These are phyloP conservation scores for Apiotrichum montevideense DNA, from an alignment of 1,284 basidiomycete genomes.

Conservation along the genomic window DNA sequence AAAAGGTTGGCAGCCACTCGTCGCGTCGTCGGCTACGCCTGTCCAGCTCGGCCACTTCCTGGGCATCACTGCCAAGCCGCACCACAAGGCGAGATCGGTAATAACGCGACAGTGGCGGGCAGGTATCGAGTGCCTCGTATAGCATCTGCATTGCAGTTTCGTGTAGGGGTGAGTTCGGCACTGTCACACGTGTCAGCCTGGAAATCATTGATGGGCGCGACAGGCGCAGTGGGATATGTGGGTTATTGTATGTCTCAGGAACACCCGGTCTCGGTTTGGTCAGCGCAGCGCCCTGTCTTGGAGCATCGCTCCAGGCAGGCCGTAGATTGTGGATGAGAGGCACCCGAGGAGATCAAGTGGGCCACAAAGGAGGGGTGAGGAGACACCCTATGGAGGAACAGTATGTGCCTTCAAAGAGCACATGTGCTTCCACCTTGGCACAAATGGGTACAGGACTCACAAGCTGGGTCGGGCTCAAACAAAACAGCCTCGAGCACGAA, in stretches of 20 bases:
- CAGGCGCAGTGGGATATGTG: no score
- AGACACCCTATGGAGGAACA: no score
- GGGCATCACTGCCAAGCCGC: conserved; percentile 29
- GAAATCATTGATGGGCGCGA: no score
- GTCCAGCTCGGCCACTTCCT: conserved; percentile 34
- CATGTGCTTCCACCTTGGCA: no score
- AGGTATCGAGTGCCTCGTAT: conserved; percentile 38
- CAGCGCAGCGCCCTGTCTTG: no score
- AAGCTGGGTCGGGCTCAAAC: conserved; percentile 6
- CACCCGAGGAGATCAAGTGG: no score
- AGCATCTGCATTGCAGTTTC: conserved; percentile 35
- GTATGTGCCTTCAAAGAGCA: no score
- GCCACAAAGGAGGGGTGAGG: no score
- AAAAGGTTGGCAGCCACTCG: conserved; percentile 34
- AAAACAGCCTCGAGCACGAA: conserved; percentile 7
- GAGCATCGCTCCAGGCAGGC: no score
- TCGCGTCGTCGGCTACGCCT: conserved; percentile 24
- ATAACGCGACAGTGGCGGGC: conserved; percentile 30
- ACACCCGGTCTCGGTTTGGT: no score
- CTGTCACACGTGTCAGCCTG: neutral
- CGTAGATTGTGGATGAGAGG: no score
- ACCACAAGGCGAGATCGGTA: conserved; percentile 31
- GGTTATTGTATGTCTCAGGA: no score
- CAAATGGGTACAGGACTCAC: conserved; percentile 4
- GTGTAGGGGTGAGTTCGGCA: conserved; percentile 41